Evolutionary conservation across 495 filamentous ascomycete genomes (phyloP).

Genomic region (Podospora didyma): DNA sequence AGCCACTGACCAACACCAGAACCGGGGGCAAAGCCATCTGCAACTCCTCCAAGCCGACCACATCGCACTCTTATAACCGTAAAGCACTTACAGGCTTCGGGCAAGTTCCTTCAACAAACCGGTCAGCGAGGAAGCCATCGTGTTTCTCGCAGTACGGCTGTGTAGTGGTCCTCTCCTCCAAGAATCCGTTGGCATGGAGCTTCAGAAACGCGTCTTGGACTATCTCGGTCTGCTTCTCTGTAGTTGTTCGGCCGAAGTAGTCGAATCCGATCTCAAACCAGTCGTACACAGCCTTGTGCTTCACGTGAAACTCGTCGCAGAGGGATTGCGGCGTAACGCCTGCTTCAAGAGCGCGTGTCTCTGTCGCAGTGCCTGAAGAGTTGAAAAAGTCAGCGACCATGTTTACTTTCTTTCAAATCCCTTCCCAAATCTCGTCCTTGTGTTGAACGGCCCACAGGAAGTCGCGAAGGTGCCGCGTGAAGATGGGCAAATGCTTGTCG

Average conservation of each 20-base stretch:
- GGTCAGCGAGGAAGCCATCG: constrained; percentile 82
- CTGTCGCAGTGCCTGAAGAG: constrained; percentile 65
- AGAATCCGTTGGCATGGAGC: constrained; percentile 72
- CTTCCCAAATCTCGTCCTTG: no score
- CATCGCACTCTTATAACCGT: no score
- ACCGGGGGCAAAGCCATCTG: background rate
- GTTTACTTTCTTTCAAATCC: constrained; percentile 40
- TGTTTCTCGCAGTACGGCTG: constrained; percentile 89
- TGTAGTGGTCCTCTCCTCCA: constrained; percentile 68
- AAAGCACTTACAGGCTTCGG: constrained; percentile 52
- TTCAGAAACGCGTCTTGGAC: constrained; percentile 80
- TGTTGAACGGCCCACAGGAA: no score
- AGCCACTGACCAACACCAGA: constrained; percentile 48
- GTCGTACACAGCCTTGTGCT: constrained; percentile 81
- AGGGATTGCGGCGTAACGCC: constrained; percentile 63
- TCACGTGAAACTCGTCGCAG: constrained; percentile 80
- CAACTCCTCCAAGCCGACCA: no score
- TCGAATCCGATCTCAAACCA: constrained; percentile 82
- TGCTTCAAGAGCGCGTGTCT: constrained; percentile 58
- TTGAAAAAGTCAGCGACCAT: background rate
- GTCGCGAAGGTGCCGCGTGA: background rate
- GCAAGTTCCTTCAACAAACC: constrained; percentile 89
- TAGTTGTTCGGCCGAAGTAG: constrained; percentile 79
- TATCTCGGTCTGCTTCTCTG: constrained; percentile 75
- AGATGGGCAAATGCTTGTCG: background rate